These are phyloP conservation scores for Dactylellina leptospora DNA, from an alignment of 2,329 filamentous ascomycete genomes.

Conservation along the genomic window DNA sequence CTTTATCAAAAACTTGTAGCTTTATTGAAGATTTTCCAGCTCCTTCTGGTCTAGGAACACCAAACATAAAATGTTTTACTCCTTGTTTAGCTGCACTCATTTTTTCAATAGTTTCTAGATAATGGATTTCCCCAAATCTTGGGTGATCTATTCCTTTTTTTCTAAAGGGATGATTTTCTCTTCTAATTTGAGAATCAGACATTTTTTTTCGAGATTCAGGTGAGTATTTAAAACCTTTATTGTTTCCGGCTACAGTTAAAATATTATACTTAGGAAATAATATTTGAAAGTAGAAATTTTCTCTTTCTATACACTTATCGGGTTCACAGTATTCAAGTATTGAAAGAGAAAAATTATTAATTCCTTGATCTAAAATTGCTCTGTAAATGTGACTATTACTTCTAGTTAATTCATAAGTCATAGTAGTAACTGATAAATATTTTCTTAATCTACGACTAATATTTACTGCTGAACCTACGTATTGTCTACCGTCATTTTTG, in stretches of 20 bases:
- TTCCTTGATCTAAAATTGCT: neutral
- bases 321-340: constrained; percentile 23
- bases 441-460: neutral
- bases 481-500: neutral
- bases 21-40: constrained; percentile 21
- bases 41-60: constrained; percentile 2
- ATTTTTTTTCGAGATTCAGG: constrained; percentile 1
- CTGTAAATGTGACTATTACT: constrained; percentile 6
- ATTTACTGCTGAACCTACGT: neutral
- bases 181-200: neutral
- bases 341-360: constrained; percentile 17
- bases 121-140: no score
- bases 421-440: constrained; percentile 3
- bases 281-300: constrained; percentile 9
- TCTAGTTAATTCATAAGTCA: constrained; percentile 7
- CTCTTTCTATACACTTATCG: constrained; percentile 13
- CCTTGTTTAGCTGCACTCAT: constrained; percentile 1
- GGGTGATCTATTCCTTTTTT: no score
- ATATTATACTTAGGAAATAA: constrained; percentile 19
- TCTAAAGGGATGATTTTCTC: no score
- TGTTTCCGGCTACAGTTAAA: constrained; percentile 1
- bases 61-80: neutral
- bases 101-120: no score
- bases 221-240: constrained; percentile 12
- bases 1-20: constrained; percentile 46